Evolutionary conservation across 768 basidiomycete genomes (phyloP).

Genomic region (Megacollybia marginata): DNA sequence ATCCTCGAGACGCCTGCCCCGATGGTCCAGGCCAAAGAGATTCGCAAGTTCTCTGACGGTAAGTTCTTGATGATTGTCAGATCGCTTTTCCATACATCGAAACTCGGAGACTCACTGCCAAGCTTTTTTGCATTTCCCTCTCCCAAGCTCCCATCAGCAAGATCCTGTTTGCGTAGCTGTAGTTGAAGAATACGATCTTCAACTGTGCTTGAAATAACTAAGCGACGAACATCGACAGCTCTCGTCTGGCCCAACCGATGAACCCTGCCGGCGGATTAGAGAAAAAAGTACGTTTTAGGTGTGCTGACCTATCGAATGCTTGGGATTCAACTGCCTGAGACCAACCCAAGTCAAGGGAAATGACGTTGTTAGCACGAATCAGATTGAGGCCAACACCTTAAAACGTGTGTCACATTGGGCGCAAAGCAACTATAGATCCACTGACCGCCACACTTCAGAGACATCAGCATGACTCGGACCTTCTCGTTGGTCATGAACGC

Average conservation of each 20-base stretch:
- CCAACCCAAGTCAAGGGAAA: slow-evolving; percentile 59
- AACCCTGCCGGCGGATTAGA: slow-evolving; percentile 14
- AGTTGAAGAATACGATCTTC: slow-evolving; percentile 66
- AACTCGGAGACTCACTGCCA: slow-evolving; percentile 30
- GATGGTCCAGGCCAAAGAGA: slow-evolving; percentile 36
- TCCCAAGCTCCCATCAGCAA: slow-evolving; percentile 56
- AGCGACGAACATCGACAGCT: slow-evolving; percentile 42
- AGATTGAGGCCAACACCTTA: slow-evolving; percentile 48
- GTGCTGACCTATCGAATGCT: slow-evolving; percentile 41
- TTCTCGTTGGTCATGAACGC: slow-evolving; percentile 57
- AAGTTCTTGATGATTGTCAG: slow-evolving; percentile 22
- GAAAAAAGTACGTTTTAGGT: slow-evolving; percentile 1
- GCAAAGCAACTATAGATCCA: not conserved
- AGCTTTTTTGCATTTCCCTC: slow-evolving; percentile 57
- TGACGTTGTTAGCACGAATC: slow-evolving; percentile 57
- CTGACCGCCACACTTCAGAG: slow-evolving; percentile 54
- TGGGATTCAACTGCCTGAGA: slow-evolving; percentile 56
- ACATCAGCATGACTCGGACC: slow-evolving; percentile 54
- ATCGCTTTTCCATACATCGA: not conserved
- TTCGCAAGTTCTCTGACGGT: slow-evolving; percentile 45
- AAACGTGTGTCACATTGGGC: not conserved
- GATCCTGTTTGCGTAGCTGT: slow-evolving; percentile 55
- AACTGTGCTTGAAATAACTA: slow-evolving; percentile 53
- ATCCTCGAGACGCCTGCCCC: slow-evolving; percentile 22
- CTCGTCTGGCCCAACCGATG: slow-evolving; percentile 52